Evolutionary conservation across 2,329 filamentous ascomycete species (phyloP).

Genomic region (Claviceps sp.): DNA sequence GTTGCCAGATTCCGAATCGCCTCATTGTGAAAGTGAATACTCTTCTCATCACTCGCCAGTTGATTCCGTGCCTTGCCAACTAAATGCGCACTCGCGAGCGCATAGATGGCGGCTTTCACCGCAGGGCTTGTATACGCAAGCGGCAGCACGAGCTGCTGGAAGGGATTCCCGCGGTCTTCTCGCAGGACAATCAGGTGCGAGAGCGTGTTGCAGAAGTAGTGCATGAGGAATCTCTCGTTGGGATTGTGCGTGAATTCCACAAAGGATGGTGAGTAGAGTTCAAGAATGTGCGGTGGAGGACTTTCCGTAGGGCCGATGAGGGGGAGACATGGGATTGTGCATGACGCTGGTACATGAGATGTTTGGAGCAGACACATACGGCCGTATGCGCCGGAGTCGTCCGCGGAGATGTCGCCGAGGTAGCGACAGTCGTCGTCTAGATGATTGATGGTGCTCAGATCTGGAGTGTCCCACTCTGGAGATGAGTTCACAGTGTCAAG

Average conservation of each 20-base stretch:
- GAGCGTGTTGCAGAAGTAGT: conserved; percentile 50
- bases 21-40: conserved; percentile 44
- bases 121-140: conserved; percentile 40
- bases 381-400: background rate
- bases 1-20: conserved; percentile 44
- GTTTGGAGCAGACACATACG: background rate
- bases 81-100: conserved; percentile 71
- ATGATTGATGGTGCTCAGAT: background rate
- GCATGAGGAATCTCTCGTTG: conserved; percentile 42
- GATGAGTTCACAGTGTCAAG: conserved; percentile 6
- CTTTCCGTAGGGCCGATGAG: conserved; percentile 11
- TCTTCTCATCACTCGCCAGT: conserved; percentile 30
- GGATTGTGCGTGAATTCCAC: conserved; percentile 41
- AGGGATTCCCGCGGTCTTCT: conserved; percentile 49
- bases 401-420: conserved; percentile 6
- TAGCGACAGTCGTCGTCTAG: conserved; percentile 5
- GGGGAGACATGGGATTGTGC: conserved; percentile 13
- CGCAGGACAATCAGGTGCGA: conserved; percentile 53
- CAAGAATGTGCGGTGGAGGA: conserved; percentile 24
- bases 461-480: conserved; percentile 9
- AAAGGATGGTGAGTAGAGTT: conserved; percentile 40
- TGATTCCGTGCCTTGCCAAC: conserved; percentile 48
- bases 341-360: conserved; percentile 4
- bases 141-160: conserved; percentile 49
- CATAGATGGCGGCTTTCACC: conserved; percentile 74